Percentiles rank a stretch among this genome's conserved stretches.
Conservation (phyloP, 352 stramenopile species). For the Phytophthora citrophthora region DNA sequence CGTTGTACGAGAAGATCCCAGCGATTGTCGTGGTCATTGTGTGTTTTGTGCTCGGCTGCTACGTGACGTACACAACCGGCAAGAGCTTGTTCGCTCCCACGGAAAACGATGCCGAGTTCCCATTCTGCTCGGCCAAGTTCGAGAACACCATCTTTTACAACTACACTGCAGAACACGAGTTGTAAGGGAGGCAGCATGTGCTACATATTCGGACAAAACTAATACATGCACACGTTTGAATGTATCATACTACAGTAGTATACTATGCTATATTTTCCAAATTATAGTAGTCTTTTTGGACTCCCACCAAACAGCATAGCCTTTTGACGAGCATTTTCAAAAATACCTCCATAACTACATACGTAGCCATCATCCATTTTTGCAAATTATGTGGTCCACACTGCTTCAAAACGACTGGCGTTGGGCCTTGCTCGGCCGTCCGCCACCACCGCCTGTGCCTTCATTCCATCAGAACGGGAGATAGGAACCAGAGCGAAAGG, state of each 20-base stretch:
- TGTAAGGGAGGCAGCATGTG: constrained; percentile 1
- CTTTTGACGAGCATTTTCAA: no score
- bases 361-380: not conserved
- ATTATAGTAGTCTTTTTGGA: no score
- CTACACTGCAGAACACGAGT: constrained; percentile 25
- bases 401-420: constrained; percentile 52
- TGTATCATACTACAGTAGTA: no score
- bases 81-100: constrained; percentile 26
- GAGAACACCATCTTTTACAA: constrained; percentile 31
- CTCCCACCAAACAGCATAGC: no score
- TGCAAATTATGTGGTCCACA: constrained; percentile 24
- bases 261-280: no score
- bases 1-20: constrained; percentile 29
- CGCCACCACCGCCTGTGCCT: constrained; percentile 9
- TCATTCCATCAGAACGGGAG: constrained; percentile 79
- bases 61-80: constrained; percentile 31
- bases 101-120: constrained; percentile 26
- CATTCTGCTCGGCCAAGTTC: constrained; percentile 19
- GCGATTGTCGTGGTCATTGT: constrained; percentile 27
- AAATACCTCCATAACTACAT: no score
- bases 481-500: constrained; percentile 65
- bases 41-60: constrained; percentile 29
- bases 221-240: no score
- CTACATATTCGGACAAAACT: no score
- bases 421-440: constrained; percentile 42